Conservation (phyloP, 805 yeast genomes). For the Lachancea nothofagi region DNA sequence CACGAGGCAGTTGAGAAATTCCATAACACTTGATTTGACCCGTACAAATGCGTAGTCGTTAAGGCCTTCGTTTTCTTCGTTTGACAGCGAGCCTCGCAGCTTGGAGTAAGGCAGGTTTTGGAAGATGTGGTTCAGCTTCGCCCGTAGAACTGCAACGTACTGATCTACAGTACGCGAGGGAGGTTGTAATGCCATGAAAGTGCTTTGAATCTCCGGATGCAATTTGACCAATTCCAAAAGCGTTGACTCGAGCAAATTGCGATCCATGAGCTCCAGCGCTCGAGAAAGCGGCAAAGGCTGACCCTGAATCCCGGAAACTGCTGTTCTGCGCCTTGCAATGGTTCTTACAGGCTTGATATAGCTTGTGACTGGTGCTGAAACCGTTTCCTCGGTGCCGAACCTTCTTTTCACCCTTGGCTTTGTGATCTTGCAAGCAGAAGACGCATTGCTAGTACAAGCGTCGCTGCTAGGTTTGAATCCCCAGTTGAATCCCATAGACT, state of each 20-base stretch:
- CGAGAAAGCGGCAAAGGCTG: slow-evolving; percentile 30
- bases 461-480: slow-evolving; percentile 15
- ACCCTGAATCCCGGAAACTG: slow-evolving; percentile 20
- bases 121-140: slow-evolving; percentile 22
- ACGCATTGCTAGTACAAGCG: not conserved
- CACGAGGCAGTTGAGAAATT: slow-evolving; percentile 31
- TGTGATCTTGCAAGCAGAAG: slow-evolving; percentile 5
- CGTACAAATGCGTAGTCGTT: slow-evolving; percentile 35
- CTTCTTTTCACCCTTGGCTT: slow-evolving; percentile 16
- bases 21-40: slow-evolving; percentile 28
- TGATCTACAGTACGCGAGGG: slow-evolving; percentile 22
- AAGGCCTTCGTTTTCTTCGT: slow-evolving; percentile 10
- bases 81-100: slow-evolving; percentile 10
- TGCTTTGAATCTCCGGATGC: slow-evolving; percentile 26
- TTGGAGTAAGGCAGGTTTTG: slow-evolving; percentile 29
- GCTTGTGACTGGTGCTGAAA: slow-evolving; percentile 3
- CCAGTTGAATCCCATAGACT: slow-evolving; percentile 18
- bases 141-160: slow-evolving; percentile 18
- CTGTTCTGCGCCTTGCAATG: slow-evolving; percentile 7
- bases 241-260: slow-evolving; percentile 24
- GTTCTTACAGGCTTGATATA: slow-evolving; percentile 2
- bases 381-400: slow-evolving; percentile 9
- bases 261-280: slow-evolving; percentile 31
- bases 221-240: slow-evolving; percentile 20
- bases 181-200: slow-evolving; percentile 12